These are phyloP conservation scores for Lanzia echinophila DNA, from an alignment of 2,329 filamentous ascomycete genomes.

Conservation along the genomic window DNA sequence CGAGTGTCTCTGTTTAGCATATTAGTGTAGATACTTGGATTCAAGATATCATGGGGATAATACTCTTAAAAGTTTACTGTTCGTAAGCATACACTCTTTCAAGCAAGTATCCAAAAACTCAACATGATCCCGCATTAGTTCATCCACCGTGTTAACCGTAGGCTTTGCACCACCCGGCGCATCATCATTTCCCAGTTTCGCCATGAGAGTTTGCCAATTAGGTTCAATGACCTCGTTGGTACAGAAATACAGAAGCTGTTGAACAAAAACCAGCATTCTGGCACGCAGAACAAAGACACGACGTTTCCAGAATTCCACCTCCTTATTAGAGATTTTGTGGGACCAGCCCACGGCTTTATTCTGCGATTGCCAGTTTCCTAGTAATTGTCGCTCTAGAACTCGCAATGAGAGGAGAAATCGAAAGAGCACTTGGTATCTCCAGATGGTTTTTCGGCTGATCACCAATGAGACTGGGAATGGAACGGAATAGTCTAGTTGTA, in stretches of 20 bases:
- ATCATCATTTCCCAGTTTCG: slow-evolving; percentile 70
- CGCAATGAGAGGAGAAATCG: slow-evolving; percentile 88
- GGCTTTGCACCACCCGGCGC: slow-evolving; percentile 40
- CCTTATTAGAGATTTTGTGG: slow-evolving; percentile 64
- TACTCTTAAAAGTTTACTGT: slow-evolving; percentile 87
- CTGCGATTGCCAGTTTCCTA: slow-evolving; percentile 84
- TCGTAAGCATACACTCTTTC: slow-evolving; percentile 98
- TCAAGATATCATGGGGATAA: neutral
- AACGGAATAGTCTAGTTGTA: slow-evolving; percentile 89
- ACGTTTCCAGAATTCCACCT: slow-evolving; percentile 85
- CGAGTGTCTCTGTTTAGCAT: slow-evolving; percentile 69
- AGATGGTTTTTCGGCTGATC: slow-evolving; percentile 90
- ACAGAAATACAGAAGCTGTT: slow-evolving; percentile 94
- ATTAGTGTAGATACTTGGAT: neutral
- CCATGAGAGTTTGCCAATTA: slow-evolving; percentile 92
- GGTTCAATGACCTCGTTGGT: slow-evolving; percentile 96
- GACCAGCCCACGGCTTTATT: slow-evolving; percentile 86
- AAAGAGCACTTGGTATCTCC: slow-evolving; percentile 92
- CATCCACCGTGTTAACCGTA: slow-evolving; percentile 71
- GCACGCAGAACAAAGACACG: slow-evolving; percentile 85
- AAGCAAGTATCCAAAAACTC: slow-evolving; percentile 96
- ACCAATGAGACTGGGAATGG: slow-evolving; percentile 94
- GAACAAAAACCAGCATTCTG: slow-evolving; percentile 93
- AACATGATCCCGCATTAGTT: slow-evolving; percentile 98
- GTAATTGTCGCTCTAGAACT: slow-evolving; percentile 83